Percentiles rank a stretch among this genome's conserved stretches.
phyloP scores from a whole-genome alignment of 2,329 filamentous ascomycete species.

The Botrytis byssoidea region DNA sequence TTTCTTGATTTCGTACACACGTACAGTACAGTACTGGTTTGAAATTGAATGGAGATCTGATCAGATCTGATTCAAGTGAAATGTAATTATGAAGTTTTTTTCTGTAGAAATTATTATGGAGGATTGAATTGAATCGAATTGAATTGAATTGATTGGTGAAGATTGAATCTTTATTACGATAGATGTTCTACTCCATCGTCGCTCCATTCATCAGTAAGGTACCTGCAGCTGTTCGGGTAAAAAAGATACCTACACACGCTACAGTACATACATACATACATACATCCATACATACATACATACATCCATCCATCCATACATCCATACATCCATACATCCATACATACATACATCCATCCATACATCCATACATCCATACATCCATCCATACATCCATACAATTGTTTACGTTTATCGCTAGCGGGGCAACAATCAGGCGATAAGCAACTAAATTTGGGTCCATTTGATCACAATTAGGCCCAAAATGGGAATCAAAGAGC shows the following conservation, averaged over 20 bases:
- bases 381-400: too few relatives aligned
- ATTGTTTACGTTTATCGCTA: neutral
- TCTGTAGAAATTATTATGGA: neutral
- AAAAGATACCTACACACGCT: neutral
- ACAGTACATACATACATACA: neutral
- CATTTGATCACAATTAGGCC: neutral
- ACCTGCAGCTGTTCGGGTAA: constrained; percentile 8
- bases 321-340: too few relatives aligned
- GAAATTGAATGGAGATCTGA: neutral
- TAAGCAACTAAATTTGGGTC: constrained; percentile 1
- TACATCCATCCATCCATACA: too few relatives aligned
- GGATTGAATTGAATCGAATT: too few relatives aligned
- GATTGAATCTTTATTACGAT: neutral
- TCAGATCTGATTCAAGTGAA: neutral
- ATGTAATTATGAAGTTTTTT: neutral
- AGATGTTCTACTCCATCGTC: neutral
- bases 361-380: too few relatives aligned
- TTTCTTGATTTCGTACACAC: neutral
- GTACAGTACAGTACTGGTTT: neutral
- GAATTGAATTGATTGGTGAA: neutral
- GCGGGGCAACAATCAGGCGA: constrained; percentile 7
- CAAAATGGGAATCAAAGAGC: neutral
- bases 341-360: too few relatives aligned
- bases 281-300: too few relatives aligned
- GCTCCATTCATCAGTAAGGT: neutral